Evolutionary conservation across 78 protist genomes (phyloP).

Genomic region (Dictyostelium brefeldianum): DNA sequence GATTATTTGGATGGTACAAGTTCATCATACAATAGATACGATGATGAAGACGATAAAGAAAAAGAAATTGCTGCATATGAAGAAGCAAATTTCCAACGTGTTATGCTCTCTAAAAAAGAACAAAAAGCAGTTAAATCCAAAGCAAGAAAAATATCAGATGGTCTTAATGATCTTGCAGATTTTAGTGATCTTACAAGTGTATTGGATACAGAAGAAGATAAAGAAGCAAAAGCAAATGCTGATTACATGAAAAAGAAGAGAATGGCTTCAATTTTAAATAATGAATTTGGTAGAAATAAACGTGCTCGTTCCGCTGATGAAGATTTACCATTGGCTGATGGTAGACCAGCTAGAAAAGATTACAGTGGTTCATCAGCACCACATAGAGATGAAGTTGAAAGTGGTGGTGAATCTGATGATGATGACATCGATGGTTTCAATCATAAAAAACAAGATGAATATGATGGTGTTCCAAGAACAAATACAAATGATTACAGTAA

Average conservation of each 20-base stretch:
- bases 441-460: not conserved
- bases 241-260: conserved; percentile 56
- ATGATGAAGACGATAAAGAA: conserved; percentile 5
- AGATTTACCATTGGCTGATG: not conserved
- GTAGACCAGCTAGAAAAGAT: not conserved
- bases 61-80: conserved; percentile 22
- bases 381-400: conserved; percentile 14
- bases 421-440: conserved; percentile 19
- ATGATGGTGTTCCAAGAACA: conserved; percentile 58
- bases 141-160: conserved; percentile 42
- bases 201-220: conserved; percentile 37
- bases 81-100: conserved; percentile 48
- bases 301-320: conserved; percentile 14
- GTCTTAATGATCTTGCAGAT: conserved; percentile 45
- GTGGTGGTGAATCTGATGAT: conserved; percentile 28
- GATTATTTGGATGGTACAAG: conserved; percentile 13
- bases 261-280: conserved; percentile 36
- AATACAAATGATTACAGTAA: not conserved
- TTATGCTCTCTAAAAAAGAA: conserved; percentile 38
- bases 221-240: conserved; percentile 14
- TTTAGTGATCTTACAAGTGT: conserved; percentile 43
- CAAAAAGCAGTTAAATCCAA: conserved; percentile 17
- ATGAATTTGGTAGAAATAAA: not conserved
- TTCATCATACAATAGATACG: not conserved
- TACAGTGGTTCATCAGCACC: not conserved